Evolutionary conservation across 1,284 basidiomycete genomes (phyloP).

Genomic region (Mycena sp.): DNA sequence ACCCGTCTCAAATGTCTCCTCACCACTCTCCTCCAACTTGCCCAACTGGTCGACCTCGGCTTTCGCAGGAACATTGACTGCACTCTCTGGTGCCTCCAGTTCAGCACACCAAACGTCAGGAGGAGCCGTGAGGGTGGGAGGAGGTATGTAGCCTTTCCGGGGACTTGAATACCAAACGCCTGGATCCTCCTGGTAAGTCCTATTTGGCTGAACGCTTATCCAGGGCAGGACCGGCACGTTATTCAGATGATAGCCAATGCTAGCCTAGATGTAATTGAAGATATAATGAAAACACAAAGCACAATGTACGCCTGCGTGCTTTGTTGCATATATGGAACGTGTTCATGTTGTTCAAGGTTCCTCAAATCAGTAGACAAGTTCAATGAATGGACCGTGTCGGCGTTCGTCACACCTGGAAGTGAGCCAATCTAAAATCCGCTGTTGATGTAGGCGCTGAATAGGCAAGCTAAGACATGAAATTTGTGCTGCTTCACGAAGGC

Average conservation of each 20-base stretch:
- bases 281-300: constrained; percentile 86
- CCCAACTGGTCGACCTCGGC: constrained; percentile 89
- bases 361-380: constrained; percentile 93
- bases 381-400: constrained; percentile 97
- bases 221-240: constrained; percentile 88
- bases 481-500: constrained; percentile 89
- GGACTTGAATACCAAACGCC: constrained; percentile 53
- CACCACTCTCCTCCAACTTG: constrained; percentile 79
- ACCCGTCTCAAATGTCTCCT: constrained; percentile 64
- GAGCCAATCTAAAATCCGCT: constrained; percentile 67
- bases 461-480: constrained; percentile 82
- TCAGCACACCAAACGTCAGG: constrained; percentile 71
- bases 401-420: constrained; percentile 94
- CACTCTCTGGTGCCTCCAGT: constrained; percentile 82
- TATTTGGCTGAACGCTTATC: constrained; percentile 31
- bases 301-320: constrained; percentile 71
- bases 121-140: constrained; percentile 72
- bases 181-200: no score
- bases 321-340: constrained; percentile 9
- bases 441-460: constrained; percentile 45
- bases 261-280: constrained; percentile 91
- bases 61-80: constrained; percentile 87
- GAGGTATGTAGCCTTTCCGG: constrained; percentile 41
- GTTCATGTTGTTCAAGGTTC: constrained; percentile 67
- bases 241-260: constrained; percentile 98